These are phyloP conservation scores for Didymella arachidicola DNA, from an alignment of 2,329 filamentous ascomycete genomes.

Conservation along the genomic window DNA sequence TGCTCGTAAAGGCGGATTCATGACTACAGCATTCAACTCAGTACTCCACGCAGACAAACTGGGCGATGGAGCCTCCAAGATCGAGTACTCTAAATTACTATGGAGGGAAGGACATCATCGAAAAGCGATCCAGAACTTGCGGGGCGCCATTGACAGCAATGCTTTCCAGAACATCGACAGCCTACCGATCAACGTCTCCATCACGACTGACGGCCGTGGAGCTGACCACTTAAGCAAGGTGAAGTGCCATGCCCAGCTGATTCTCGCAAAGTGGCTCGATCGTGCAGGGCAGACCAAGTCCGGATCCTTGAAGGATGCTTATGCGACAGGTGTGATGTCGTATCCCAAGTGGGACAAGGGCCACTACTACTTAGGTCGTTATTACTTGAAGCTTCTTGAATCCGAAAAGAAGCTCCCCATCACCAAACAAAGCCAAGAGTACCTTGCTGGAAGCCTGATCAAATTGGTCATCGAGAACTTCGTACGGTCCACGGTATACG, in stretches of 20 bases:
- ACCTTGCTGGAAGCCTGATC: slow-evolving; percentile 79
- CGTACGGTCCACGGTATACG: slow-evolving; percentile 82
- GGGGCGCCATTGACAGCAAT: slow-evolving; percentile 83
- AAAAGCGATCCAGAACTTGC: slow-evolving; percentile 91
- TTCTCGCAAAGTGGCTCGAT: slow-evolving; percentile 97
- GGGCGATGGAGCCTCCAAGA: slow-evolving; percentile 85
- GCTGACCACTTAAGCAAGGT: slow-evolving; percentile 63
- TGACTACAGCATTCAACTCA: slow-evolving; percentile 90
- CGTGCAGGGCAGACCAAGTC: slow-evolving; percentile 92
- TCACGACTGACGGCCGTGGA: slow-evolving; percentile 50
- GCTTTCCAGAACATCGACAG: slow-evolving; percentile 67
- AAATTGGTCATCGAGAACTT: slow-evolving; percentile 95
- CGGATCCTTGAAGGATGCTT: slow-evolving; percentile 72
- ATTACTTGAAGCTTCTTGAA: slow-evolving; percentile 96
- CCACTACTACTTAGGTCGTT: slow-evolving; percentile 94
- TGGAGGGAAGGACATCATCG: slow-evolving; percentile 94
- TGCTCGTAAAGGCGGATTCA: slow-evolving; percentile 83
- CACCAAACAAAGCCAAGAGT: slow-evolving; percentile 68
- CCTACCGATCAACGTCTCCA: slow-evolving; percentile 46
- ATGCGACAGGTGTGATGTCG: slow-evolving; percentile 79
- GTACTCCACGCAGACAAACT: slow-evolving; percentile 87
- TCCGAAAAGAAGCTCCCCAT: slow-evolving; percentile 80
- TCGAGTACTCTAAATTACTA: slow-evolving; percentile 90
- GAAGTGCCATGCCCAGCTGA: slow-evolving; percentile 80
- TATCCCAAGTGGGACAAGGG: slow-evolving; percentile 87